Base-by-base conservation (phyloP, 1,284 basidiomycete genomes). In the Laetiporus sulphureus region DNA sequence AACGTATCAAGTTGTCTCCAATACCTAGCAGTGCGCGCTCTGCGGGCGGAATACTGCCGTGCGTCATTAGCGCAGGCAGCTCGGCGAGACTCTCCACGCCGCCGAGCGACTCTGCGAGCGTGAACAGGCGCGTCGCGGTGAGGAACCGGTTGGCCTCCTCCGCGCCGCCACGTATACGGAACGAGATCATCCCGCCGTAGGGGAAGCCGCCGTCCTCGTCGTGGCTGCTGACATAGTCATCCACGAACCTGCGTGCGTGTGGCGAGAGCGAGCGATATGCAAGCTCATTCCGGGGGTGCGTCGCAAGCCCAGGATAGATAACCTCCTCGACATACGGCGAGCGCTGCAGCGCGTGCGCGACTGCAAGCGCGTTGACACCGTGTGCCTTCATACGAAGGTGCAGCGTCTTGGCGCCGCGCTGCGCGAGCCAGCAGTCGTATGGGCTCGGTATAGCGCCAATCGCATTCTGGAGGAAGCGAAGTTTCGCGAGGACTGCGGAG, bases 381-480 rank as follows among this genome's bases (percentile, higher is more conserved):
- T 97, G 93, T 27, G 83, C 78, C 49, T 87, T 79, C 81, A 94
- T 91, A 30, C 93, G 76, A 2, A 96, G 67, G 44, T 83, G 77
- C 4, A 96, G 77, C 5, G 94, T 98, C 73, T 98, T 98, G 48
- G 85, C 75, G 11, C 92, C 92, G 18, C 94, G 79, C 60, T 92
- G 87, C 3, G 89, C 87, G 40, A 98, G 79, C 87, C 91, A 96
- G 55, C 73, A 84, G 66, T 98, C 95, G 61, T 89, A 86, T 2
- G 94, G 71, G 29, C 87, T 90, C 0, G 93, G 91, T 0, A 92
- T 77, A 7, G 90, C 89, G 7, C 93, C 93, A 53, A 84, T 83
- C 1, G 91, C 86, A 59, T 95, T 96, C 60, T 98, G 95, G 3
- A 97, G 71, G 77, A 95, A 98, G 2, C 88, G 78, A 21, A 95